Base-by-base conservation (phyloP, 2,329 filamentous ascomycete species). In the Curvularia sp. region DNA sequence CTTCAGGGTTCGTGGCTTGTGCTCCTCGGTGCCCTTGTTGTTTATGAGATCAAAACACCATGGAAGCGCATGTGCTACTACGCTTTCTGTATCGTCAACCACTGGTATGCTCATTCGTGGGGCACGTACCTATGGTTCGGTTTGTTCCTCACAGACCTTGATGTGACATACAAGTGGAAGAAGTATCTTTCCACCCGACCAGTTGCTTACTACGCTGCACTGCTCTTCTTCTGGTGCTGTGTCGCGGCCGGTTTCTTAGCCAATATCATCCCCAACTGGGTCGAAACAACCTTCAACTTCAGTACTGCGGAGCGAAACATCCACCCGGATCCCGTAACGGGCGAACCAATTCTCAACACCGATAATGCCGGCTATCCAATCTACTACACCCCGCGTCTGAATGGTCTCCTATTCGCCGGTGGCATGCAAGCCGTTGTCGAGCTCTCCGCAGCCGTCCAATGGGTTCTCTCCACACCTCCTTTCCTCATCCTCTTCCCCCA, bases 21-120 rank as follows among this genome's bases (percentile, higher is more conserved):
- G 2, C 66, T 83, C 2, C 66, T 80, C 9, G 80, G 74, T 22
- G 73, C 75, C 5, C 74, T 83, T 28, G 69, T 83, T 22, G 73
- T 83, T 31, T 75, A 74, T 38, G 79, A 82, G 52, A 77, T 81
- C 67, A 80, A 79, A 61, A 79, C 69, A 0, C 75, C 78, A 0
- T 81, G 76, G 77, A 83, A 83, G 67, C 77, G 81, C n/a, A 77
- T 80, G 56, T 62, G 62, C 4, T 81, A 78, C 62, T 83, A 82
- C 61, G 50, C 71, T 5, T 77, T 82, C 53, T 79, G 76, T 49
- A 72, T 82, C 10, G 28, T 78, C 18, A 78, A 77, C 50, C 76
- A 82, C 55, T 83, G 81, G 81, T 83, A 83, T 56, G 80, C 77
- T 4, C 71, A 77, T 15, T 78, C 76, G 3, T 83, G 80, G 80